Conservation (phyloP, 2,329 filamentous ascomycete species). For the Alternaria tenuissima region DNA sequence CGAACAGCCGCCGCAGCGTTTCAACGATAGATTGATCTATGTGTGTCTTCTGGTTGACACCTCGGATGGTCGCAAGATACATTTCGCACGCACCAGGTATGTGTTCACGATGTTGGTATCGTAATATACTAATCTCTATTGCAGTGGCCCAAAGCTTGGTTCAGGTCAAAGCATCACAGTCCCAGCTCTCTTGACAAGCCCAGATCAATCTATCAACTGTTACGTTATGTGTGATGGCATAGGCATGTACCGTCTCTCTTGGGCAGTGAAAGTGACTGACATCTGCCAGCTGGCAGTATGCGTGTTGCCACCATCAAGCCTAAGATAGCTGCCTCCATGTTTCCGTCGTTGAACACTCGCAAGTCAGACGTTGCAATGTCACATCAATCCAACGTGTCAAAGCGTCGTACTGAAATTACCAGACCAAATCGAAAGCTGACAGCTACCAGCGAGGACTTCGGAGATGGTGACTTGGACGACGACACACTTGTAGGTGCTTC, state of each 20-base stretch:
- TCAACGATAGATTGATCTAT: slow-evolving; percentile 70
- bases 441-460: slow-evolving; percentile 58
- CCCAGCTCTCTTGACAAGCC: slow-evolving; percentile 62
- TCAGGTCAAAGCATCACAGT: slow-evolving; percentile 68
- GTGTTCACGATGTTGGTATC: background rate
- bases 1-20: slow-evolving; percentile 65
- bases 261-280: slow-evolving; percentile 10
- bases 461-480: slow-evolving; percentile 62
- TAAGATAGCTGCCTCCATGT: slow-evolving; percentile 57
- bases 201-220: slow-evolving; percentile 68
- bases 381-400: slow-evolving; percentile 41
- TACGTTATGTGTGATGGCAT: slow-evolving; percentile 87
- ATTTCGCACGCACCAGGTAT: slow-evolving; percentile 70
- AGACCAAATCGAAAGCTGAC: slow-evolving; percentile 17
- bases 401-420: slow-evolving; percentile 33
- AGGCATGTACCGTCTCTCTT: slow-evolving; percentile 54
- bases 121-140: slow-evolving; percentile 35
- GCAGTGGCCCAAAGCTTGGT: slow-evolving; percentile 72
- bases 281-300: slow-evolving; percentile 62
- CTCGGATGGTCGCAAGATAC: slow-evolving; percentile 71
- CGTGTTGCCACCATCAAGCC: slow-evolving; percentile 62
- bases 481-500: slow-evolving; percentile 60
- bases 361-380: slow-evolving; percentile 25
- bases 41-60: slow-evolving; percentile 79
- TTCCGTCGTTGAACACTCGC: slow-evolving; percentile 43